phyloP scores from a whole-genome alignment of 1,139 yeast species.

The Magnusiomyces sp. region DNA sequence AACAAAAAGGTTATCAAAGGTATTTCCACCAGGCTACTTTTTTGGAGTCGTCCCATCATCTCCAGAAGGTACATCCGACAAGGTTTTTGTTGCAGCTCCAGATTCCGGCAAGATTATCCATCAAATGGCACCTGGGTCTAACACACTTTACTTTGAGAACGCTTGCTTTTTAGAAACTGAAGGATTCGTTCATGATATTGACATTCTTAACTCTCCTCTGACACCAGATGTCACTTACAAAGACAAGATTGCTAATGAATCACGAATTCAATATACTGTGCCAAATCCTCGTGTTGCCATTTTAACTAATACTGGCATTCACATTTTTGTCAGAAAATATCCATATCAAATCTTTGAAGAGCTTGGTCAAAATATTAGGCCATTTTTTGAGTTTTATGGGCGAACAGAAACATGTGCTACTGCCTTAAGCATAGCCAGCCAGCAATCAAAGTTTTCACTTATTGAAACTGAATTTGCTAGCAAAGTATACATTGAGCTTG shows the following conservation, averaged over 20 bases:
- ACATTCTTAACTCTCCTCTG: conserved; percentile 52
- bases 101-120: conserved; percentile 71
- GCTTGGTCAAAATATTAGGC: conserved; percentile 50
- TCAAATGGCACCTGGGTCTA: conserved; percentile 31
- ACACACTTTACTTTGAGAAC: conserved; percentile 60
- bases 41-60: conserved; percentile 39
- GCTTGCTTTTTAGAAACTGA: conserved; percentile 64
- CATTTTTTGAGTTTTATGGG: conserved; percentile 50
- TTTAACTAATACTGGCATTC: conserved; percentile 70
- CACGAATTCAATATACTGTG: conserved; percentile 75
- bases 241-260: conserved; percentile 66
- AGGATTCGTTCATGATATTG: conserved; percentile 63
- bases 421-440: conserved; percentile 73
- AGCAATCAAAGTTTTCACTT: conserved; percentile 29
- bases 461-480: conserved; percentile 43
- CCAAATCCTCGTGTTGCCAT: conserved; percentile 55
- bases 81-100: conserved; percentile 66
- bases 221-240: no score
- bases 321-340: conserved; percentile 65
- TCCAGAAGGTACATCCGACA: conserved; percentile 28
- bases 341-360: conserved; percentile 71
- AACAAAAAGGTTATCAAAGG: conserved; percentile 36
- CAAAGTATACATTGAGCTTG: conserved; percentile 40
- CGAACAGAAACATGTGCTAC: conserved; percentile 78
- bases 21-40: conserved; percentile 79